A percentile compares a stretch with the other conserved stretches of the same genome.
Evolutionary conservation across 129 eudicot species (phyloP).

Genomic region (Escallonia rubra): DNA sequence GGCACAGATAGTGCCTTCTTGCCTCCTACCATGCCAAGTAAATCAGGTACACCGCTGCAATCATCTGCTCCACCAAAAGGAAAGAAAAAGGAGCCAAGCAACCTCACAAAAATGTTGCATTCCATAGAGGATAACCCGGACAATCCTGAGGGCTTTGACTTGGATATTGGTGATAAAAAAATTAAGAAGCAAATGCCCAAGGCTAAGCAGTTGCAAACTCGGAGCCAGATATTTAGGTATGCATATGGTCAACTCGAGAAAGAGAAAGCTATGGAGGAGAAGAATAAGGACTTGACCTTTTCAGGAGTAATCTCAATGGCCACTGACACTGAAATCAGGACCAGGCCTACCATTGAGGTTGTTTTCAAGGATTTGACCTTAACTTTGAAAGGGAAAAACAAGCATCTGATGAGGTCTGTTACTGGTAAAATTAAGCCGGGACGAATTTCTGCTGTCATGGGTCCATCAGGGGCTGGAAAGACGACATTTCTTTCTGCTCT

Average conservation of each 20-base stretch:
- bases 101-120: constrained; percentile 59
- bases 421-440: constrained; percentile 82
- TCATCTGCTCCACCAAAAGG: constrained; percentile 22
- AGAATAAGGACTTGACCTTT: constrained; percentile 64
- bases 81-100: constrained; percentile 38
- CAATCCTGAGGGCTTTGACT: constrained; percentile 45
- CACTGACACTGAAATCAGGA: constrained; percentile 43
- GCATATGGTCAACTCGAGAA: constrained; percentile 95
- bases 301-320: constrained; percentile 81
- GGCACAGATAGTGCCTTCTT: neutral
- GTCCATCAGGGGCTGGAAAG: constrained; percentile 97
- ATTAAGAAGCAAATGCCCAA: constrained; percentile 49
- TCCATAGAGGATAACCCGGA: constrained; percentile 54
- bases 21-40: neutral
- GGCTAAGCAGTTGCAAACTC: constrained; percentile 65
- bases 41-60: neutral
- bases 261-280: constrained; percentile 90
- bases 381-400: constrained; percentile 65
- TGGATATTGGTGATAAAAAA: constrained; percentile 57
- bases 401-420: constrained; percentile 76
- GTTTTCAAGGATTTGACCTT: constrained; percentile 81
- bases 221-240: constrained; percentile 85
- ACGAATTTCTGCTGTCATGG: constrained; percentile 94
- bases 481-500: constrained; percentile 87
- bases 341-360: constrained; percentile 74